Conservation (phyloP, 441 rosid species). For the Hura crepitans region DNA sequence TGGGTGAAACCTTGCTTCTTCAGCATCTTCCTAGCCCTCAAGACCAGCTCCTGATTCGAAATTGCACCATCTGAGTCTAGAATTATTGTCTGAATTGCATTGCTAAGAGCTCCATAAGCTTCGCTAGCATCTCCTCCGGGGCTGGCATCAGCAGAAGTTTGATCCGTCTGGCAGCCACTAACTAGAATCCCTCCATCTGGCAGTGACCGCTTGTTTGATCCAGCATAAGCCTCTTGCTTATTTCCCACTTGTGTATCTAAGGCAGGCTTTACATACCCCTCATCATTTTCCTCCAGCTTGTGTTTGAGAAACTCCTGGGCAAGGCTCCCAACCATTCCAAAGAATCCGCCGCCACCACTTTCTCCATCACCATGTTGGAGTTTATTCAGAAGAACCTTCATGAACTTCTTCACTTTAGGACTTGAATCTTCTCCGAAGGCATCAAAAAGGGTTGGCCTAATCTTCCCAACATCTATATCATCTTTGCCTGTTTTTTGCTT, state of each 20-base stretch:
- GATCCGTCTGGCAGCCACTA: conserved; percentile 87
- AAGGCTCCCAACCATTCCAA: conserved; percentile 77
- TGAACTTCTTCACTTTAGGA: conserved; percentile 95
- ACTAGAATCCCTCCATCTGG: conserved; percentile 70
- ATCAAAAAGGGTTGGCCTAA: conserved; percentile 79
- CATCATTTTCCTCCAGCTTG: conserved; percentile 54
- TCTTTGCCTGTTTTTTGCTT: conserved; percentile 89
- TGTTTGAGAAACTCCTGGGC: conserved; percentile 82
- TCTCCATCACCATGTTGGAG: conserved; percentile 40
- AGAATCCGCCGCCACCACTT: conserved; percentile 49
- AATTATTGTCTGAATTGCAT: conserved; percentile 70
- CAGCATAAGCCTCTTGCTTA: conserved; percentile 77
- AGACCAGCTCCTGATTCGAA: conserved; percentile 58
- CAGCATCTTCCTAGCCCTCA: conserved; percentile 55
- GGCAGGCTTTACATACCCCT: conserved; percentile 62
- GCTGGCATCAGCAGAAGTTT: conserved; percentile 94
- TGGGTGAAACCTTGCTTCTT: conserved; percentile 77
- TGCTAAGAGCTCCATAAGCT: conserved; percentile 94
- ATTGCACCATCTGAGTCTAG: conserved; percentile 53
- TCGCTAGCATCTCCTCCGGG: conserved; percentile 62
- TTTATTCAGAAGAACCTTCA: conserved; percentile 70
- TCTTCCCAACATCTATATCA: conserved; percentile 81
- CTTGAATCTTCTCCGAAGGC: conserved; percentile 83
- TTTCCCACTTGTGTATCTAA: conserved; percentile 56
- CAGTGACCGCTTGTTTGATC: conserved; percentile 48